Percentiles rank a stretch among this genome's conserved stretches.
phyloP scores from a whole-genome alignment of 805 yeast genomes.

The Candida cerambycidarum region DNA sequence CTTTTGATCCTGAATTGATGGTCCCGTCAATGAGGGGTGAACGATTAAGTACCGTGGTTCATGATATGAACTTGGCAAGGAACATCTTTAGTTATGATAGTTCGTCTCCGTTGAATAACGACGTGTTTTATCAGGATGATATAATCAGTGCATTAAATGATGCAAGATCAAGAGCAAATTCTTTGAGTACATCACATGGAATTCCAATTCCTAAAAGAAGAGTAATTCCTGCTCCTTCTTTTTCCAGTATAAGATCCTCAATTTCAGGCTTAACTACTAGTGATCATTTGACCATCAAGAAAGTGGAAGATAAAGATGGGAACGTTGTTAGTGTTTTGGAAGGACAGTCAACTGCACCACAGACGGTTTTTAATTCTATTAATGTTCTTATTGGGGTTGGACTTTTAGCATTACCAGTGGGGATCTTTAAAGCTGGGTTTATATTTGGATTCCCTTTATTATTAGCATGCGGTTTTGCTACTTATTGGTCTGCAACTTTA shows the following conservation, averaged over 20 bases:
- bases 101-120: constrained; percentile 20
- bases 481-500: constrained; percentile 75
- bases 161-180: constrained; percentile 29
- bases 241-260: constrained; percentile 42
- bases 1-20: constrained; percentile 66
- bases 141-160: constrained; percentile 25
- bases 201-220: constrained; percentile 28
- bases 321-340: constrained; percentile 67
- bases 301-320: constrained; percentile 71
- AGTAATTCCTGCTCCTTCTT: constrained; percentile 39
- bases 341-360: constrained; percentile 80
- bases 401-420: constrained; percentile 63
- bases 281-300: constrained; percentile 54
- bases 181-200: constrained; percentile 10
- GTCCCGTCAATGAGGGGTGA: constrained; percentile 67
- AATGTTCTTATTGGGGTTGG: constrained; percentile 71
- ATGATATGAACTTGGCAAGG: constrained; percentile 27
- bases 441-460: constrained; percentile 61
- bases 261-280: constrained; percentile 39
- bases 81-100: constrained; percentile 20
- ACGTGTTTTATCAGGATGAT: constrained; percentile 43
- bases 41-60: constrained; percentile 57
- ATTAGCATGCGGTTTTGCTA: constrained; percentile 58
- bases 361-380: constrained; percentile 74
- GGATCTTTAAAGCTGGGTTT: constrained; percentile 65